Percentiles rank a stretch among this genome's conserved stretches.
Evolutionary conservation across 1,139 yeast genomes (phyloP).

Genomic region (Chernovozyma sophiae-reginae): DNA sequence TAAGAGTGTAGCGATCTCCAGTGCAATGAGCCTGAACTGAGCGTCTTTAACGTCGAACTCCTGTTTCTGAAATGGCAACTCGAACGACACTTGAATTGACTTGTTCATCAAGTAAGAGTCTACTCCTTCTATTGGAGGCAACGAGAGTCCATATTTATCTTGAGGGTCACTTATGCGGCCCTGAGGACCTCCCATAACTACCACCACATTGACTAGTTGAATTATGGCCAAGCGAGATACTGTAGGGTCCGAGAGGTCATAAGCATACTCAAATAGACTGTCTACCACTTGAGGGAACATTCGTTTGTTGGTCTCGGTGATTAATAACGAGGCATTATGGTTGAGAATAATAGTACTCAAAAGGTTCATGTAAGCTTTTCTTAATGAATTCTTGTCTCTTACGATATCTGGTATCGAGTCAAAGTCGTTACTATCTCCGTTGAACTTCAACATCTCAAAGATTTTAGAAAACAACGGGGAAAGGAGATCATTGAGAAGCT

Average conservation of each 20-base stretch:
- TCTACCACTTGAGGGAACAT: constrained; percentile 62
- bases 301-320: constrained; percentile 61
- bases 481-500: constrained; percentile 66
- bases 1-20: constrained; percentile 70
- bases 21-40: constrained; percentile 66
- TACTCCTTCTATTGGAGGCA: constrained; percentile 63
- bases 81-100: constrained; percentile 67
- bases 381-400: constrained; percentile 58
- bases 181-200: constrained; percentile 55
- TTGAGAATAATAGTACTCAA: constrained; percentile 69
- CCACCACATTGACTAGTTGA: constrained; percentile 64
- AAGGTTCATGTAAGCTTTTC: constrained; percentile 67
- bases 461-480: constrained; percentile 71
- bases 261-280: constrained; percentile 63
- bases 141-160: constrained; percentile 51
- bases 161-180: constrained; percentile 58
- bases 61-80: constrained; percentile 67
- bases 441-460: constrained; percentile 45
- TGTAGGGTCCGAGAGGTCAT: constrained; percentile 49
- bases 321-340: constrained; percentile 72
- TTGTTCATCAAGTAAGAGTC: constrained; percentile 67
- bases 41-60: constrained; percentile 69
- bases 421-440: constrained; percentile 19
- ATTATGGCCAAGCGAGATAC: constrained; percentile 68
- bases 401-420: constrained; percentile 48